These are phyloP conservation scores for Antitrichia curtipendula DNA, from an alignment of 225 moss, liverwort and hornwort species.

Conservation along the genomic window DNA sequence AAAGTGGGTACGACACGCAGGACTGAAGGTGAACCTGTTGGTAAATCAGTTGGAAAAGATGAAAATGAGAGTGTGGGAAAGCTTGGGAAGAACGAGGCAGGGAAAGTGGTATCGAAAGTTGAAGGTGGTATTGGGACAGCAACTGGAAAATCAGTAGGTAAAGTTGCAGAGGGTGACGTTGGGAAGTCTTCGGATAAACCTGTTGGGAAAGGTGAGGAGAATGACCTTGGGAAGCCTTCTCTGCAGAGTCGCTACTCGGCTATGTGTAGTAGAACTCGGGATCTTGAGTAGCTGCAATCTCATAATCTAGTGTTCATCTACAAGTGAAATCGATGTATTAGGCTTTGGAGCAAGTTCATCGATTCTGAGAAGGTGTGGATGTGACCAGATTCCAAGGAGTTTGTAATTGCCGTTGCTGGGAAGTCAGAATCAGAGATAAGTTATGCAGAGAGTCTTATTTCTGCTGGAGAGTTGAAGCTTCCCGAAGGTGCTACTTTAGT, in stretches of 20 bases:
- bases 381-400: slow-evolving; percentile 22
- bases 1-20: not conserved
- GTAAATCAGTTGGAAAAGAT: slow-evolving; percentile 3
- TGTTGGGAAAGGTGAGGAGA: not conserved
- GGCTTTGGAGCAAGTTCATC: not conserved
- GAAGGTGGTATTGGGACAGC: not conserved
- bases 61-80: slow-evolving; percentile 2
- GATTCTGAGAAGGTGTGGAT: not conserved
- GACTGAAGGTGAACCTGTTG: not conserved
- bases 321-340: not conserved
- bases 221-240: not conserved
- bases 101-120: not conserved
- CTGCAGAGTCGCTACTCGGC: not conserved
- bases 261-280: not conserved
- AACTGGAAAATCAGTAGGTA: not conserved
- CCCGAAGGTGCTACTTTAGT: slow-evolving; percentile 49
- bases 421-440: slow-evolving; percentile 31
- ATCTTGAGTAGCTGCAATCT: not conserved
- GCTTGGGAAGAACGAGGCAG: not conserved
- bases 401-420: slow-evolving; percentile 39
- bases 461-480: slow-evolving; percentile 33
- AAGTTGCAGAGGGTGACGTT: not conserved
- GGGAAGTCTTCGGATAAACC: not conserved
- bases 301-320: not conserved
- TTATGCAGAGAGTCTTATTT: slow-evolving; percentile 17